These are phyloP conservation scores for Voacanga thouarsii DNA, from an alignment of 257 asterid species.

Conservation along the genomic window DNA sequence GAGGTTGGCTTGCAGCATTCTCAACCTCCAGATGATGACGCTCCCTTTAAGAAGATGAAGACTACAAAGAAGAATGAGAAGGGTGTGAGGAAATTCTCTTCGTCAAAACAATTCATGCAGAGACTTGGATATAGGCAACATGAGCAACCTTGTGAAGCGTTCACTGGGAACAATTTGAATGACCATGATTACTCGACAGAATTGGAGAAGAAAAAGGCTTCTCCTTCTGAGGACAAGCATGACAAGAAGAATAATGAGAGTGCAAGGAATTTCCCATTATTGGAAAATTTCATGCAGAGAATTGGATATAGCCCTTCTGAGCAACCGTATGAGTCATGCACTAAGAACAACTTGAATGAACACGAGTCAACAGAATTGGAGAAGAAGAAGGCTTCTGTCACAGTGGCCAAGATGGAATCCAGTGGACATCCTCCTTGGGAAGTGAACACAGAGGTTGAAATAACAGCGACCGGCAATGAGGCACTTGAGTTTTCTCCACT, in stretches of 20 bases:
- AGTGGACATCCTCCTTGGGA: background rate
- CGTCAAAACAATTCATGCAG: background rate
- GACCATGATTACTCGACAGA: background rate
- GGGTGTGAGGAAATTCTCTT: background rate
- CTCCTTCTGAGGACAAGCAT: background rate
- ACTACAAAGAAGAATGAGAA: conserved; percentile 13
- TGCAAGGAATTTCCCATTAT: conserved; percentile 2
- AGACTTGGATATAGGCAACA: conserved; percentile 17
- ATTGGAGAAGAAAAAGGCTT: conserved; percentile 1
- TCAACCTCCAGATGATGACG: background rate
- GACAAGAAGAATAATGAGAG: conserved; percentile 17
- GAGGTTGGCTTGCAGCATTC: background rate
- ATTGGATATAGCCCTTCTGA: conserved; percentile 13
- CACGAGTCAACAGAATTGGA: conserved; percentile 8
- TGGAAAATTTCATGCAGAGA: conserved; percentile 14
- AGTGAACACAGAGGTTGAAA: background rate
- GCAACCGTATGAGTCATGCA: conserved; percentile 10
- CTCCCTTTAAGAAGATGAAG: background rate
- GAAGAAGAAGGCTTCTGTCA: conserved; percentile 1
- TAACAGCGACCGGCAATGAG: background rate
- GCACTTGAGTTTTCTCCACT: background rate
- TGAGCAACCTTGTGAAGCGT: conserved; percentile 12
- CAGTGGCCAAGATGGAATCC: conserved; percentile 2
- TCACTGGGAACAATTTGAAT: conserved; percentile 2
- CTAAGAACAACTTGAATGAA: background rate